These are phyloP conservation scores for Zygosaccharomyces bailii DNA, from an alignment of 805 yeast genomes.

Conservation along the genomic window DNA sequence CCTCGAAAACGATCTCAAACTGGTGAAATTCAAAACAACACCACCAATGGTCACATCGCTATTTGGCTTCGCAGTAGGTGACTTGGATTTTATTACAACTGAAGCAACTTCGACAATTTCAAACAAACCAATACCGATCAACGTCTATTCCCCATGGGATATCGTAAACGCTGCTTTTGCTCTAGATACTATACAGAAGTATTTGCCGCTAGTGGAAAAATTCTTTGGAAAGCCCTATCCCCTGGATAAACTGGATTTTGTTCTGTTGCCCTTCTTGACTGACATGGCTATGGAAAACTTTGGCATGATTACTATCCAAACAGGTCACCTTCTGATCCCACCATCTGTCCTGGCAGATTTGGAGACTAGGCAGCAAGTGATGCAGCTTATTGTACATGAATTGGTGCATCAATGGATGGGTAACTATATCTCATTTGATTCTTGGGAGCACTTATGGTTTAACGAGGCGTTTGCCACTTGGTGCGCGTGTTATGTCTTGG, in stretches of 20 bases:
- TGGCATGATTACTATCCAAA: slow-evolving; percentile 61
- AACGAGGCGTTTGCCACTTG: slow-evolving; percentile 79
- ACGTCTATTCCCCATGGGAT: slow-evolving; percentile 52
- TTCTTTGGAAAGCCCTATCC: slow-evolving; percentile 51
- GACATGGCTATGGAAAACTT: slow-evolving; percentile 84
- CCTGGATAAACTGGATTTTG: slow-evolving; percentile 59
- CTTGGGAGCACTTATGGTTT: slow-evolving; percentile 68
- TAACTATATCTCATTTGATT: slow-evolving; percentile 59
- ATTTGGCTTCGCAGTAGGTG: slow-evolving; percentile 68
- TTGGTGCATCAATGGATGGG: slow-evolving; percentile 82
- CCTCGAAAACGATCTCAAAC: slow-evolving; percentile 1
- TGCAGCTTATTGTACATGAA: slow-evolving; percentile 66
- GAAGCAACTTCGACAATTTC: slow-evolving; percentile 27
- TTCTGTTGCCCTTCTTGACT: slow-evolving; percentile 63
- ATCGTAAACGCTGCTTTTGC: slow-evolving; percentile 47
- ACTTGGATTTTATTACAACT: slow-evolving; percentile 51
- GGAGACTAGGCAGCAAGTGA: slow-evolving; percentile 36
- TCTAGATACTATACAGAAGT: slow-evolving; percentile 44
- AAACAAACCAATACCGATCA: slow-evolving; percentile 41
- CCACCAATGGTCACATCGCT: slow-evolving; percentile 60
- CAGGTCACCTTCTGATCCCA: slow-evolving; percentile 46
- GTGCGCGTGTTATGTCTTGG: slow-evolving; percentile 51
- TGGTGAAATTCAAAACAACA: slow-evolving; percentile 48
- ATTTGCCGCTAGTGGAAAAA: slow-evolving; percentile 47
- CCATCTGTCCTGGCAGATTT: slow-evolving; percentile 31